Percentiles rank a stretch among this genome's conserved stretches.
These are phyloP conservation scores for Neurospora sp. DNA, from an alignment of 495 filamentous ascomycete species.

Conservation along the genomic window DNA sequence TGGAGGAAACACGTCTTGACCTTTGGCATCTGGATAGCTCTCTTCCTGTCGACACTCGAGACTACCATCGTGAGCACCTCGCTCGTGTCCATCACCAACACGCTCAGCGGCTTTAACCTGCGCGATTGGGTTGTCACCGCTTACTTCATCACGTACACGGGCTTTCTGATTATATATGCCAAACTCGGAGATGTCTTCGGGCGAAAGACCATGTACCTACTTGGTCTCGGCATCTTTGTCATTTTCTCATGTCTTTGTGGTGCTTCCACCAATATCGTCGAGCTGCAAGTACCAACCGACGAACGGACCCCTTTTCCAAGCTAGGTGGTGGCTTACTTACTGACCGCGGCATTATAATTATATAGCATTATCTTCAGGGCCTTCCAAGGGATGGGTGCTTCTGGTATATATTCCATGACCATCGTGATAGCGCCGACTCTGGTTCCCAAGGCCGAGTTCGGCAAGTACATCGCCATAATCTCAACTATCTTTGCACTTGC, in stretches of 20 bases:
- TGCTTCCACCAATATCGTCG: constrained; percentile 29
- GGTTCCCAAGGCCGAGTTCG: constrained; percentile 34
- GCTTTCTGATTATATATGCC: constrained; percentile 43
- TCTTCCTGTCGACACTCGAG: constrained; percentile 35
- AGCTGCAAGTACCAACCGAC: constrained; percentile 29
- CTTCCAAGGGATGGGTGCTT: constrained; percentile 46
- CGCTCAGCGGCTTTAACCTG: constrained; percentile 38
- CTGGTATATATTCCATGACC: constrained; percentile 43
- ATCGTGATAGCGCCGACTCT: constrained; percentile 38
- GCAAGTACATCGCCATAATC: constrained; percentile 35
- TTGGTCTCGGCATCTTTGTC: constrained; percentile 35
- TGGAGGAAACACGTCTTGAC: neutral
- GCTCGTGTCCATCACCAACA: constrained; percentile 44
- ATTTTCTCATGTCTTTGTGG: constrained; percentile 46
- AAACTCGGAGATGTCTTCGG: constrained; percentile 45
- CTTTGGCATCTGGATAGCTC: neutral
- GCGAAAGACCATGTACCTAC: constrained; percentile 32
- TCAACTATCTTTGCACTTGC: constrained; percentile 36
- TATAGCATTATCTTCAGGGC: constrained; percentile 42
- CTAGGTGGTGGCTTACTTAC: neutral
- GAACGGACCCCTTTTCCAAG: neutral
- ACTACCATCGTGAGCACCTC: constrained; percentile 50
- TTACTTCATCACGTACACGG: constrained; percentile 48
- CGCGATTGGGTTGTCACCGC: constrained; percentile 45
- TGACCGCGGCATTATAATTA: neutral